Evolutionary conservation across 1,284 basidiomycete species (phyloP), one percentile per base, ranked within the genome.

Genomic region (Boletus smithii): DNA sequence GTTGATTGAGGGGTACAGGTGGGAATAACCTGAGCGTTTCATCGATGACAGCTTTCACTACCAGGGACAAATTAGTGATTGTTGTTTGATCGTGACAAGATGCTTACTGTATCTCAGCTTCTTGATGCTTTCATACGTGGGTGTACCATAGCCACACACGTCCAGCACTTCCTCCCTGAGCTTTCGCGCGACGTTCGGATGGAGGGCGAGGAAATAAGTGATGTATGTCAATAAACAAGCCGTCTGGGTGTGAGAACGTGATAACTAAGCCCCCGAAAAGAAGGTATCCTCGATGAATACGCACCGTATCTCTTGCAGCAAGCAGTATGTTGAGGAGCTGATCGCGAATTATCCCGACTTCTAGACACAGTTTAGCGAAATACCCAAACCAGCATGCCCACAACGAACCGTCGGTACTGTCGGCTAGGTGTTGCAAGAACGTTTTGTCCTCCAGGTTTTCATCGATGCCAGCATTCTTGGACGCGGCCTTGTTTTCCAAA

Each of bases 21-120:
- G 85, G 84, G 67, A 83, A 88, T 2, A 89, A 62, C 22, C 86
- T 76, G 5, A 88, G 71, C 0, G 82, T 81, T 56, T 88, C 85
- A 51, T 88, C 84, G 29, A 88, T 73, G 11, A 88, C 79, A 4
- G 85, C 85, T 49, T 80, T 76, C 68, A 87, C 83, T 85, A 29
- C 37, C 41, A 30, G 49, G 23, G 40, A 35, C n/a, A 42, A 13
- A 42, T 59, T 11, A 54, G 40, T 35, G 9, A 42, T n/a, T 23
- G 35, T 23, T 20, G 3, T 31, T 22, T 18, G 17, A 48, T 47
- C 29, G 23, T 43, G 23, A 30, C 40, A 32, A 24, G 37, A 73
- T 27, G 5, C 81, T 53, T 54, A 85, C 83, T 71, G 58, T 87
- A 87, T 67, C 73, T 80, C 61, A 88, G 68, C 30, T 72, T 63